Evolutionary conservation across 2,329 filamentous ascomycete species (phyloP).

Genomic region (Graphiopsis chlorocephala): DNA sequence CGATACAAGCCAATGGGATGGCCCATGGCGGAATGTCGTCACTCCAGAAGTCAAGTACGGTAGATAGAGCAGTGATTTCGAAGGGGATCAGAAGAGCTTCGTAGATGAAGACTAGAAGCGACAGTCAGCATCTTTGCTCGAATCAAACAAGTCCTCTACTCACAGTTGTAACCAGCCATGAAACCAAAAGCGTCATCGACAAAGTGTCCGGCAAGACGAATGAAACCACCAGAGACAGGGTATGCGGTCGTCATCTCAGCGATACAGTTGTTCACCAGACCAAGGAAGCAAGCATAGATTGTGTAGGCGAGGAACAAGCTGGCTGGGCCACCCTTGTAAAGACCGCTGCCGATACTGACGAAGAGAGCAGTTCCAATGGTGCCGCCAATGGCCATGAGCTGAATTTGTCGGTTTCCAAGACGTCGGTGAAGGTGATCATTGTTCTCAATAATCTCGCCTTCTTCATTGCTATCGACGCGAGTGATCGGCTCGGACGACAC

Average conservation of each 20-base stretch:
- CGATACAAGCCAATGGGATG: slow-evolving; percentile 42
- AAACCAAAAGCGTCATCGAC: slow-evolving; percentile 64
- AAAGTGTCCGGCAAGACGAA: slow-evolving; percentile 64
- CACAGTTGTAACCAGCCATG: slow-evolving; percentile 44
- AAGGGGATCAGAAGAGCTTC: slow-evolving; percentile 52
- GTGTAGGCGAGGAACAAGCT: slow-evolving; percentile 59
- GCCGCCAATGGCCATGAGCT: slow-evolving; percentile 37
- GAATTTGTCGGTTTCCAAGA: slow-evolving; percentile 35
- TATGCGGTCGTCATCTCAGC: slow-evolving; percentile 64
- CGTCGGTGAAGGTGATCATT: slow-evolving; percentile 31
- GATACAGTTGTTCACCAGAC: slow-evolving; percentile 62
- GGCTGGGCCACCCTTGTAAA: slow-evolving; percentile 49
- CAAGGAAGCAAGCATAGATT: slow-evolving; percentile 56
- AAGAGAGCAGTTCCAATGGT: slow-evolving; percentile 35
- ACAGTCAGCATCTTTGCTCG: slow-evolving; percentile 24
- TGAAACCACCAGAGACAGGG: slow-evolving; percentile 62
- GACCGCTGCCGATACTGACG: slow-evolving; percentile 54
- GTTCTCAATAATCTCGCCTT: slow-evolving; percentile 22
- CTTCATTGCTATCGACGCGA: neutral
- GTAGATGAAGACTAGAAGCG: slow-evolving; percentile 43
- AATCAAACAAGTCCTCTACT: neutral
- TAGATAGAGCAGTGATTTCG: slow-evolving; percentile 48
- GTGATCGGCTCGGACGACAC: neutral
- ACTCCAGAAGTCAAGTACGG: slow-evolving; percentile 42
- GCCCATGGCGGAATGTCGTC: slow-evolving; percentile 44